phyloP scores from a whole-genome alignment of 768 basidiomycete genomes.

The Nidularia sp. region DNA sequence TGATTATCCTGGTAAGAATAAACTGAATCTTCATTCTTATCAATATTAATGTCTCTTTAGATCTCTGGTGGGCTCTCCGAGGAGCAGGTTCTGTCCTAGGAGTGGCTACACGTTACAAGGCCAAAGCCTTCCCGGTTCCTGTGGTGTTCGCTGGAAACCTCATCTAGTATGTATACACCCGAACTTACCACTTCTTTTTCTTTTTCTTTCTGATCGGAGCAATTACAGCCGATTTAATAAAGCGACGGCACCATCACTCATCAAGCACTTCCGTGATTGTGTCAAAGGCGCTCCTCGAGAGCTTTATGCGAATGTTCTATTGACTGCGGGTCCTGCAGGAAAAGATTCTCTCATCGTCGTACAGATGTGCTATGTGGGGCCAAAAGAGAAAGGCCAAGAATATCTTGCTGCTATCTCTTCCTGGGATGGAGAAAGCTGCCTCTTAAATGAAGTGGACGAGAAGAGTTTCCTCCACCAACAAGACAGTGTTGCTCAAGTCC shows the following conservation, averaged over 20 bases:
- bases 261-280: constrained; percentile 91
- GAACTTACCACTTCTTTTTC: not conserved
- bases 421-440: constrained; percentile 84
- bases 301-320: constrained; percentile 84
- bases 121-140: constrained; percentile 83
- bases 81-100: constrained; percentile 84
- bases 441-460: constrained; percentile 88
- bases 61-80: constrained; percentile 85
- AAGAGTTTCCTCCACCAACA: constrained; percentile 89
- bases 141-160: constrained; percentile 91
- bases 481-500: constrained; percentile 85
- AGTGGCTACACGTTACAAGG: constrained; percentile 86
- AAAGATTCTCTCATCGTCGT: constrained; percentile 85
- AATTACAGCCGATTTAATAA: constrained; percentile 74
- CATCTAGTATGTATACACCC: constrained; percentile 63
- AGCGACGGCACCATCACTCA: constrained; percentile 81
- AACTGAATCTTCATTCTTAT: not conserved
- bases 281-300: constrained; percentile 85
- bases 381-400: constrained; percentile 69
- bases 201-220: constrained; percentile 6
- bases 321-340: constrained; percentile 85
- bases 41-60: constrained; percentile 26
- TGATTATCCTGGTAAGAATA: constrained; percentile 56
- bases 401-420: constrained; percentile 77
- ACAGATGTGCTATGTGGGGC: constrained; percentile 87